Percentiles rank a stretch among this genome's conserved stretches.
Evolutionary conservation across 2,329 filamentous ascomycete genomes (phyloP).

Genomic region (Trichoderma breve): DNA sequence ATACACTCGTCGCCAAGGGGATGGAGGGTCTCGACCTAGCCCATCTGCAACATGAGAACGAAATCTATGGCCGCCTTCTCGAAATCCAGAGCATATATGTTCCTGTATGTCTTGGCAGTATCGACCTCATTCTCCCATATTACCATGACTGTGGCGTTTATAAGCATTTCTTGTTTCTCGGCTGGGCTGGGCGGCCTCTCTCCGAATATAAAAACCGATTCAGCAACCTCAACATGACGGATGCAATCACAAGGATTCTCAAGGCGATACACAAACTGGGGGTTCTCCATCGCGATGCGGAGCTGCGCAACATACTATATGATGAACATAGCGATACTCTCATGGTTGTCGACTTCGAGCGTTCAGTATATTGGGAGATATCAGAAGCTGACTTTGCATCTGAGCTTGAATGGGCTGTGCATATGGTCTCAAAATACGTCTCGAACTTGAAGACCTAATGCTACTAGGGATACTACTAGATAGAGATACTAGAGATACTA

Average conservation of each 20-base stretch:
- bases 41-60: constrained; percentile 31
- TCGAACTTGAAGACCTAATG: neutral
- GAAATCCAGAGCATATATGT: constrained; percentile 33
- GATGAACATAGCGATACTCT: constrained; percentile 22
- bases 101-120: constrained; percentile 36
- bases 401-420: neutral
- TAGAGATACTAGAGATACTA: no score
- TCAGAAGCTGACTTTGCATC: neutral
- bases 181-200: constrained; percentile 26
- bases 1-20: constrained; percentile 35
- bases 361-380: neutral
- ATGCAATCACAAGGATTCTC: neutral
- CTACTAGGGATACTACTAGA: no score
- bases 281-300: constrained; percentile 32
- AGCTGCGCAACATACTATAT: constrained; percentile 35
- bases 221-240: neutral
- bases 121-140: constrained; percentile 31
- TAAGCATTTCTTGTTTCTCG: constrained; percentile 35
- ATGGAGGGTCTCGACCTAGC: constrained; percentile 28
- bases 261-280: constrained; percentile 21
- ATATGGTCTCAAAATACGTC: neutral
- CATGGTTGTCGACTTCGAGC: constrained; percentile 35
- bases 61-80: constrained; percentile 32
- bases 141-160: constrained; percentile 34
- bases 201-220: neutral